phyloP scores from a whole-genome alignment of 2,329 filamentous ascomycete species.

The Thyridium curvatum region DNA sequence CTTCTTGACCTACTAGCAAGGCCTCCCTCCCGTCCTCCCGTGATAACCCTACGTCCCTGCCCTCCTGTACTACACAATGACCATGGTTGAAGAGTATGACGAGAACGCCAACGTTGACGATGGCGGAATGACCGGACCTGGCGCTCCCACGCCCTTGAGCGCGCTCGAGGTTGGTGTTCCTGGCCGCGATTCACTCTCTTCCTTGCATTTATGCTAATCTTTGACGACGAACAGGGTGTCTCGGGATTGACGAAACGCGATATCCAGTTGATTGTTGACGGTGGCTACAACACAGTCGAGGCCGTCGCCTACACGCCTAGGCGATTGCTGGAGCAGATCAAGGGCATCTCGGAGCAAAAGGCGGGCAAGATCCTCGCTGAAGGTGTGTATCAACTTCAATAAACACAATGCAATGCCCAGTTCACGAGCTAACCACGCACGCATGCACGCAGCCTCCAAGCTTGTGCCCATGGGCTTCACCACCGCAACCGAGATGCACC shows the following conservation, averaged over 20 bases:
- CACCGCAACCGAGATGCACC: slow-evolving; percentile 98
- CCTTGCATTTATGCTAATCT: neutral
- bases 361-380: slow-evolving; percentile 86
- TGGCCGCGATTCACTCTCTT: no score
- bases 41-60: neutral
- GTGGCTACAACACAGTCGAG: slow-evolving; percentile 92
- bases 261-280: slow-evolving; percentile 86
- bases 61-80: slow-evolving; percentile 32
- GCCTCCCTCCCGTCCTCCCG: neutral
- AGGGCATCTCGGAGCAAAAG: slow-evolving; percentile 96
- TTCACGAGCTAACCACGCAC: no score
- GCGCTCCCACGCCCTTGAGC: slow-evolving; percentile 83
- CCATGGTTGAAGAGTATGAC: slow-evolving; percentile 57
- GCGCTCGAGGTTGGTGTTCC: slow-evolving; percentile 68
- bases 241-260: slow-evolving; percentile 90
- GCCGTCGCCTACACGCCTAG: slow-evolving; percentile 87
- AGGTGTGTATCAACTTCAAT: no score
- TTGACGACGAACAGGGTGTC: slow-evolving; percentile 61
- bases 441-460: slow-evolving; percentile 81
- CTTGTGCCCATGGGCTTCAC: slow-evolving; percentile 98
- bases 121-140: slow-evolving; percentile 68
- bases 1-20: neutral
- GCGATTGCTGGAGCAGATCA: slow-evolving; percentile 85
- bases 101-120: slow-evolving; percentile 64
- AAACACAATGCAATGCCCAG: no score